Base-by-base conservation (phyloP, 176 grass and related monocot species). In the Puya raimondii region DNA sequence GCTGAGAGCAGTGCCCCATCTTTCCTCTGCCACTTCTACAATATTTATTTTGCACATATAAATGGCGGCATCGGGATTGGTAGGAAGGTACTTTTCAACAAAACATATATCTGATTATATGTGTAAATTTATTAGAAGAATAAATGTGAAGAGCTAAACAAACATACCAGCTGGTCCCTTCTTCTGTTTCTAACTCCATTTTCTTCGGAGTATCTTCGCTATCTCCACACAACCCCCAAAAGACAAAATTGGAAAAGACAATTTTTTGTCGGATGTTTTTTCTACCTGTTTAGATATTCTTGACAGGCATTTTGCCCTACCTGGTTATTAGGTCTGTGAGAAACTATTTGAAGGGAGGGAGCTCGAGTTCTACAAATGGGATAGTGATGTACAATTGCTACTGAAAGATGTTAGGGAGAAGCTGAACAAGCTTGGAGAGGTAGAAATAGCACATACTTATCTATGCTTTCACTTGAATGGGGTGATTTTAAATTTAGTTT, bases 21-120 rank as follows among this genome's bases (percentile, higher is more conserved):
- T 4, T 97, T 97, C 77, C 86, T 97, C 50, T 92, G 86, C n/a
- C 89, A 97, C 72, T 88, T 85, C 77, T 92, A 97, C 81, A 92
- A 92, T 73, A 88, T 97, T n/a, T 97, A 90, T 80, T 97, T 92
- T 79, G 80, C 89, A 15, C 89, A 97, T 73, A 74, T 77, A 69
- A 85, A 89, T 72, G 93, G 93, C 66, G 93, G 93, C 11, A 51
- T 90, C 47, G 68, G 50, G 12, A 83, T 97, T 58, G 93, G 86
- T 77, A 75, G 74, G 58, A 92, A 97, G 93, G 93, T 91, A 2
- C 1, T 59, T 1, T 33, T 33, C 0, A 33, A 33, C 29, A 33
- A 33, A 5, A 33, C 5, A 33, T 33, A 33, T 33, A 33, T 33
- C 27, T 29, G 27, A 29, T 29, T 29, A 29, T 29, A 29, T 29